phyloP scores from a whole-genome alignment of 257 asterid genomes.

The Craterostigma plantagineum region DNA sequence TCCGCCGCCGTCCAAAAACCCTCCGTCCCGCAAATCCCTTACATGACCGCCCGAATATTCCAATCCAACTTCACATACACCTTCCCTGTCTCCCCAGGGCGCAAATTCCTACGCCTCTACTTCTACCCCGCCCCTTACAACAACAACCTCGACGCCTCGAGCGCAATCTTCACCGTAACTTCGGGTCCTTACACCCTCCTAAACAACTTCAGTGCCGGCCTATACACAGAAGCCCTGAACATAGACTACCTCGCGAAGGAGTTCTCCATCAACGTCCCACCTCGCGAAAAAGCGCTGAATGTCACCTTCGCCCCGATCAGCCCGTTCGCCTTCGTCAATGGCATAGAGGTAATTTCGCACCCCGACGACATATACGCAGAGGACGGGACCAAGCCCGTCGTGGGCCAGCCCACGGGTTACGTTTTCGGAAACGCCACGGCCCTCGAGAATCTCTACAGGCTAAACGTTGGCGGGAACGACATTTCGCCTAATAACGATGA shows the following conservation, averaged over 20 bases:
- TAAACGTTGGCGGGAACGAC: slow-evolving; percentile 84
- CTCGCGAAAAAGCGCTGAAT: too few relatives aligned
- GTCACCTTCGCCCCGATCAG: slow-evolving; percentile 51
- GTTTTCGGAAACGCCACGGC: slow-evolving; percentile 39
- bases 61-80: slow-evolving; percentile 58
- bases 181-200: slow-evolving; percentile 39
- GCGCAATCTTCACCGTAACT: slow-evolving; percentile 44
- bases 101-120: slow-evolving; percentile 58
- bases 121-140: slow-evolving; percentile 68
- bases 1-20: slow-evolving; percentile 28
- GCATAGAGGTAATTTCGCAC: slow-evolving; percentile 72
- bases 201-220: slow-evolving; percentile 64
- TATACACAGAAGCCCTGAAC: slow-evolving; percentile 49
- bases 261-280: slow-evolving; percentile 42
- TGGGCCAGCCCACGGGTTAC: slow-evolving; percentile 36
- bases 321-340: slow-evolving; percentile 66
- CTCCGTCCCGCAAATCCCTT: slow-evolving; percentile 54
- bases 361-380: slow-evolving; percentile 74
- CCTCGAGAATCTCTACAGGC: slow-evolving; percentile 55
- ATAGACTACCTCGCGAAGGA: slow-evolving; percentile 55
- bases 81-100: slow-evolving; percentile 70
- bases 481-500: slow-evolving; percentile 57
- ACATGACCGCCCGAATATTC: slow-evolving; percentile 70
- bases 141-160: slow-evolving; percentile 32
- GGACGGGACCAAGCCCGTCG: slow-evolving; percentile 16